Conservation (phyloP, 2,329 filamentous ascomycete species). For the Diaporthe vexans region DNA sequence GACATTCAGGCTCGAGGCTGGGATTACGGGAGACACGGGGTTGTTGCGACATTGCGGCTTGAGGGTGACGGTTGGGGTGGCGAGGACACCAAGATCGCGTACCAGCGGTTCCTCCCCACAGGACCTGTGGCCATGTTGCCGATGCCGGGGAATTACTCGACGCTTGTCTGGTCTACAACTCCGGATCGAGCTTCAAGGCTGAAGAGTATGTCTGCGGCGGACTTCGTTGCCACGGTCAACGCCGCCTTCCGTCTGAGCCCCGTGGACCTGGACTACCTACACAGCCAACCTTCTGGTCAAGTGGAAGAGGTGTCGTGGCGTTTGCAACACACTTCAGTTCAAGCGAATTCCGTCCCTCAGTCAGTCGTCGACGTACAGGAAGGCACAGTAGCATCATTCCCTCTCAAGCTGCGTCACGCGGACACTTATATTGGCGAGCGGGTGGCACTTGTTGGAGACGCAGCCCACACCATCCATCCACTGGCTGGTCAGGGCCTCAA, state of each 20-base stretch:
- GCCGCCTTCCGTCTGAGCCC: conserved; percentile 88
- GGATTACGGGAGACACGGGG: conserved; percentile 92
- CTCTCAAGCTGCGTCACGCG: conserved; percentile 91
- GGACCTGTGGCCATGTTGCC: conserved; percentile 94
- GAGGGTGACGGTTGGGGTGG: conserved; percentile 71
- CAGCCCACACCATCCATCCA: conserved; percentile 94
- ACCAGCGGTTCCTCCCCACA: conserved; percentile 94
- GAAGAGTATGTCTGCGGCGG: conserved; percentile 78
- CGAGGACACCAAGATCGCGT: conserved; percentile 79
- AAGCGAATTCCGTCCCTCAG: conserved; percentile 72
- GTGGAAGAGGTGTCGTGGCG: conserved; percentile 89
- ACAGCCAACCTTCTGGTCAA: conserved; percentile 71
- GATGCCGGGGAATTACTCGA: conserved; percentile 84
- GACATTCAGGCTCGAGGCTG: conserved; percentile 89
- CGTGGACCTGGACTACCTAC: conserved; percentile 87
- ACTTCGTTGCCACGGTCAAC: conserved; percentile 92
- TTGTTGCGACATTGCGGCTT: conserved; percentile 89
- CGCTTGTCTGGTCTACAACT: conserved; percentile 95
- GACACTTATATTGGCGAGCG: conserved; percentile 92
- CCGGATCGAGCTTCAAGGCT: conserved; percentile 82
- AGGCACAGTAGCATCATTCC: conserved; percentile 88
- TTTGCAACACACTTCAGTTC: conserved; percentile 75
- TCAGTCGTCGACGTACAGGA: conserved; percentile 79
- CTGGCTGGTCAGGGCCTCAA: conserved; percentile 96
- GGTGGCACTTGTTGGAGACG: conserved; percentile 93